Evolutionary conservation across 2,329 filamentous ascomycete species (phyloP).

Genomic region (Fusarium algeriense): DNA sequence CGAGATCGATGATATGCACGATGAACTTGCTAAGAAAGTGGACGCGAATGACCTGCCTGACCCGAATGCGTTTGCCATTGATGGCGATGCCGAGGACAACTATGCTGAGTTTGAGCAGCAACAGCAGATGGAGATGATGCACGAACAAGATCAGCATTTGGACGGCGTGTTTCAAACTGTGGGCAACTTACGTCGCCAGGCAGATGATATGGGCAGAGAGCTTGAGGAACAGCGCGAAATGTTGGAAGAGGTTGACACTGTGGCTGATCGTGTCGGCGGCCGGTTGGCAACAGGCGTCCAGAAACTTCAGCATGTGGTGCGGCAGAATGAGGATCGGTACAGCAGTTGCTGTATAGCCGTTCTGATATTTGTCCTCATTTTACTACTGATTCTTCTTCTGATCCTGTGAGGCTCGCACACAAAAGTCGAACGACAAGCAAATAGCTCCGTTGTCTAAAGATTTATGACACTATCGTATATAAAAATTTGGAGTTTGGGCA

Average conservation of each 20-base stretch:
- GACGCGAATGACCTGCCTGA: constrained; percentile 63
- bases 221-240: constrained; percentile 94
- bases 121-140: constrained; percentile 91
- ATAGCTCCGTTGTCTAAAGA: constrained; percentile 11
- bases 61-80: constrained; percentile 69
- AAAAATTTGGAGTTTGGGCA: constrained; percentile 41
- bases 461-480: constrained; percentile 26
- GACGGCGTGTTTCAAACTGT: constrained; percentile 95
- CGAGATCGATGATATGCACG: constrained; percentile 90
- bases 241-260: constrained; percentile 84
- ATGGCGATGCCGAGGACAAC: constrained; percentile 60
- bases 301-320: constrained; percentile 86
- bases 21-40: constrained; percentile 77
- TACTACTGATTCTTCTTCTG: constrained; percentile 84
- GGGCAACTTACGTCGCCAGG: constrained; percentile 88
- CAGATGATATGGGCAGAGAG: constrained; percentile 95
- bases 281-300: constrained; percentile 88
- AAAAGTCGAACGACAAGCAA: not conserved
- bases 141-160: constrained; percentile 92
- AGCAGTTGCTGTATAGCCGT: constrained; percentile 93
- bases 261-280: constrained; percentile 88
- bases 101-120: constrained; percentile 91
- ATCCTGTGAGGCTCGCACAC: constrained; percentile 59
- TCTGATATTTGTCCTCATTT: constrained; percentile 87
- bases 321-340: constrained; percentile 86